Base-by-base conservation (phyloP, 108 stramenopile genomes). In the Nitzschia palea region DNA sequence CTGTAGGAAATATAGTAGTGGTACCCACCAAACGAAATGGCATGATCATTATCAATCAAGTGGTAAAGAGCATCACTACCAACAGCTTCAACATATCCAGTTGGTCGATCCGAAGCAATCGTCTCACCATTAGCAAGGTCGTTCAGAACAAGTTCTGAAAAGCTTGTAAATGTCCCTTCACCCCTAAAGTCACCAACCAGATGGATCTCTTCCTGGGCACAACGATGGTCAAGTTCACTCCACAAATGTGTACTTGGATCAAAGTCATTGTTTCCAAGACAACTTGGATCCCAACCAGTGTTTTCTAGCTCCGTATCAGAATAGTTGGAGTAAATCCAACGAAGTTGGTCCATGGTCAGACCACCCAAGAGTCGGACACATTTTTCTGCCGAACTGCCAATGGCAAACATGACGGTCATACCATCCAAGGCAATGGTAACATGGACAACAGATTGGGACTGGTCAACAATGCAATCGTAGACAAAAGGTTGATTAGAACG, bases 321-420 rank as follows among this genome's bases (percentile, higher is more conserved):
- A 30, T 62, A 74, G 59, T 35, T 68, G 59, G 60, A 62, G 27
- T 57, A 74, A 1, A 74, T 69, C 73, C 73, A 74, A 1, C 73
- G 73, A 23, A 74, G 73, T 57, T 74, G 73, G 42, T 74, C 73
- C 30, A 53, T 60, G 44, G 67, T 74, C 26, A 74, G 50, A 0
- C 67, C 73, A 5, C 61, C 67, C 20, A 74, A 32, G 48, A 55
- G 35, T 10, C 59, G 25, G 26, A 74, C 59, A 47, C 73, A 74
- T 4, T 54, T 14, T 27, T 30, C 18, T 12, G 64, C 73, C 18
- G 18, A 22, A 20, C 63, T 52, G 32, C 61, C 66, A 15, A 26
- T 29, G 2, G 22, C 10, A 6, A 55, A 25, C 15, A 42, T 45
- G 17, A 74, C 67, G 0, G 59, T 35, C 17, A 74, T 5, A 15